Base-by-base conservation (phyloP, 1,284 basidiomycete species). In the Gymnopus androsaceus region DNA sequence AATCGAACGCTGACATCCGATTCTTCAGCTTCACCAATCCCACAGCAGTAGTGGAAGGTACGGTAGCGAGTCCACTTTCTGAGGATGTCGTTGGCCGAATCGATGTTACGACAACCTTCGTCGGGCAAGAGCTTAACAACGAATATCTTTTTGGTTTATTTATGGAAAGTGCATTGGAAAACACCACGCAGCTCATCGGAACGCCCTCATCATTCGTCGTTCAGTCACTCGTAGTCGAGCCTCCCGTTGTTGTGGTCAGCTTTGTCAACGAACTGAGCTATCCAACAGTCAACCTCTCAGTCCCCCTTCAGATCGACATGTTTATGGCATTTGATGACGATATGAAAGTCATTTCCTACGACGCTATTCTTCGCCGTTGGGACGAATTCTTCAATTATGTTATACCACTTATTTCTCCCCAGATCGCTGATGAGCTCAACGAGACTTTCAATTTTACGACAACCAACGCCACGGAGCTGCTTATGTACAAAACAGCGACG, bases 391-490 rank as follows among this genome's bases (percentile, higher is more conserved):
- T 51, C 9, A 19, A 23, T 3, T 51, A 51, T 30, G 14, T 51
- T 14, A 28, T 25, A 27, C 36, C 49, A 14, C 11, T 40, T 14
- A 17, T 51, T 7, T 23, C 23, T 17, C 49, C 49, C 7, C 28
- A 38, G 37, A 51, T 51, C 23, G 49, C 49, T 11, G 25, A 30
- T 4, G 49, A 51, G 27, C 49, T 51, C n/a, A 41, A 41, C 37
- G n/a, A n/a, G n/a, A n/a, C n/a, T n/a, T n/a, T n/a, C n/a, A n/a
- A n/a, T n/a, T 41, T n/a, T 6, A 51, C 36, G 6, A 28, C 27
- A 7, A 40, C 49, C 7, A 51, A 51, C 17, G 25, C 23, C 17
- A 51, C 49, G 1, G 49, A 51, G 17, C 17, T 55, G 71, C 68
- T 51, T 14, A 31, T 23, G 17, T 17, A 40, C 21, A 51, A 51